Evolutionary conservation across 2,329 filamentous ascomycete genomes (phyloP), one percentile per base, ranked within the genome.

Genomic region (Fusarium burgessii): DNA sequence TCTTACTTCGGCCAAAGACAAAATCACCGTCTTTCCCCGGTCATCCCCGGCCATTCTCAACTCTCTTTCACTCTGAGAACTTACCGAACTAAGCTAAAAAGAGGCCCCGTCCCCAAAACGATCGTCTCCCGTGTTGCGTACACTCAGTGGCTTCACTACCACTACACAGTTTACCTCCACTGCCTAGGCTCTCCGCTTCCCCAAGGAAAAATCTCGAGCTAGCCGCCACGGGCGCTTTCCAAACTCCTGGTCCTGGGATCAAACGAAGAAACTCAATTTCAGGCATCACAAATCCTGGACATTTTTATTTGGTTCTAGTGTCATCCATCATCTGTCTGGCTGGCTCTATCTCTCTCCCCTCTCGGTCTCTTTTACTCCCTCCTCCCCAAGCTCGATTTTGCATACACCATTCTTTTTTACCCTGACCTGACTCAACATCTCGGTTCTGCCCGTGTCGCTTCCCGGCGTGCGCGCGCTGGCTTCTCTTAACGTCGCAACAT

Each of bases 211-310:
- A 49, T 41, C 65, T 56, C 63, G 66, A 68, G 71, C 68, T 75
- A 74, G 71, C 66, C 70, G 74, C 66, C 66, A 72, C 73, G 73
- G 70, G 72, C 72, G 72, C 66, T 67, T 74, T 68, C 73, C 73
- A 73, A 68, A 70, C 66, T 73, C 73, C 70, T 43, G 72, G 74
- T 70, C 62, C 70, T 69, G 52, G 71, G 65, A 69, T 47, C 66
- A 55, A 62, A 69, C 60, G 66, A 62, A 58, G 63, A 73, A 76
- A 75, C 68, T 75, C 70, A 76, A 74, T 72, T 71, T 74, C 71
- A 62, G 73, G 69, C 71, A 71, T 74, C 71, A 51, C 55, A 72
- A 65, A 62, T 67, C 69, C 62, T 50, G 50, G 67, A 42, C 62
- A 56, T 57, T 25, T 55, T 72, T 63, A 52, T 72, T 72, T 40